Evolutionary conservation across 2,329 filamentous ascomycete genomes (phyloP).

Genomic region (Alternaria metachromatica): DNA sequence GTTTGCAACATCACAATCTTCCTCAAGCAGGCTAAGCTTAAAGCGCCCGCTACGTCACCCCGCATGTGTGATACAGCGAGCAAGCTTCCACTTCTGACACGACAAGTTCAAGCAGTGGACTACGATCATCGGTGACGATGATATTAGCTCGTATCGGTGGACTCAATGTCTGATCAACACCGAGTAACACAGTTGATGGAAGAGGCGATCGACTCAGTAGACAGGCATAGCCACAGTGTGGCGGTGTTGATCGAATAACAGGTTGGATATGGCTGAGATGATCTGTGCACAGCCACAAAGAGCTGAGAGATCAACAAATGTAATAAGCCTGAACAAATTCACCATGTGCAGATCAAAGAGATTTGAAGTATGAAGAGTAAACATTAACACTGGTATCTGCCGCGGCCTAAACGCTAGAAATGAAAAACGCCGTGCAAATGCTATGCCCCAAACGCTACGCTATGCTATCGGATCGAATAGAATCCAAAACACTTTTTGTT

Average conservation of each 20-base stretch:
- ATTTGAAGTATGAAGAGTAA: background rate
- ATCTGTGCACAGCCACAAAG: background rate
- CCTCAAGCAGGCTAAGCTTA: background rate
- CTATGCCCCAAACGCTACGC: constrained; percentile 25
- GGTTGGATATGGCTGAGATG: background rate
- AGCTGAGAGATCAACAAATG: background rate
- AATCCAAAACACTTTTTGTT: constrained; percentile 19
- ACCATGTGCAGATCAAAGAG: background rate
- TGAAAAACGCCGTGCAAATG: constrained; percentile 28
- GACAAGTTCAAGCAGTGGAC: background rate
- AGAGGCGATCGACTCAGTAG: background rate
- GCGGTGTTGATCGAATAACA: background rate
- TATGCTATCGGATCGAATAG: constrained; percentile 18
- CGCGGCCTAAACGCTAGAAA: constrained; percentile 6
- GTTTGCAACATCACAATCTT: background rate
- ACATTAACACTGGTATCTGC: constrained; percentile 25
- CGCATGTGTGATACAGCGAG: background rate
- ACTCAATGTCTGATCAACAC: background rate
- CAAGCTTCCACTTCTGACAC: background rate
- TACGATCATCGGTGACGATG: background rate
- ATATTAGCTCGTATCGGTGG: background rate
- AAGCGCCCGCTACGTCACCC: background rate
- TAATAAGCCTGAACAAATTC: background rate
- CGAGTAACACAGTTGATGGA: background rate
- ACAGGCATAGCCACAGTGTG: background rate